Base-by-base conservation (phyloP, 2,329 filamentous ascomycete genomes). In the Cadophora malorum region DNA sequence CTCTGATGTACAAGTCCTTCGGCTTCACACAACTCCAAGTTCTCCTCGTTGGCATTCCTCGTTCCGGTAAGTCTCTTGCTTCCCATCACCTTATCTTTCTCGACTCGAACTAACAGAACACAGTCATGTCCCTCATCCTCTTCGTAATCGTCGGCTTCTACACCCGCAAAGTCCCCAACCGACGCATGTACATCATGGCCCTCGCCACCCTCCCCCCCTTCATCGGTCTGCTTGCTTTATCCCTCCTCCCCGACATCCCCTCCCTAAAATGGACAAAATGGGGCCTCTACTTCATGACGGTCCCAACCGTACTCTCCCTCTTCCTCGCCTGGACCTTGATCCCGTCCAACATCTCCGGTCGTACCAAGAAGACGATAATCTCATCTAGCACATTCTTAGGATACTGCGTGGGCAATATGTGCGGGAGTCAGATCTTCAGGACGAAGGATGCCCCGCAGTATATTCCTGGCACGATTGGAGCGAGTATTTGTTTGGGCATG, bases 281-380 rank as follows among this genome's bases (percentile, higher is more conserved):
- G 77, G 75, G 75, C 41, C 73, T 79, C 71, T 79, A 80, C 66
- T 63, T 71, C 86, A 85, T 0, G 89, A 90, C 77, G 89, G 90
- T 73, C 79, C 90, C 7, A 80, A 90, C 1, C 84, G 86, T 0
- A 89, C 90, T 76, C 78, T 64, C 68, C 19, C 58, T 71, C 35
- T 70, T 70, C 38, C 65, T 71, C 1, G 63, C 70, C 4, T 68
- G 71, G 56, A 69, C 70, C 85, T 86, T 2, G 86, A 85, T 3
- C 89, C 90, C 73, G 3, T 87, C 85, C 23, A 91, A 91, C 76
- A 90, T 87, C 0, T 89, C 82, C 0, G 89, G 89, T 6, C 85
- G 84, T 19, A 90, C 88, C 2, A 90, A 91, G 78, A 89, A 88
- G 74, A 88, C 87, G 0, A 81, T 86, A 58, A 83, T 88, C 55